Evolutionary conservation across 176 grass and related monocot genomes (phyloP), one percentile per base, ranked within the genome.

Genomic region (Oryza brachyantha): DNA sequence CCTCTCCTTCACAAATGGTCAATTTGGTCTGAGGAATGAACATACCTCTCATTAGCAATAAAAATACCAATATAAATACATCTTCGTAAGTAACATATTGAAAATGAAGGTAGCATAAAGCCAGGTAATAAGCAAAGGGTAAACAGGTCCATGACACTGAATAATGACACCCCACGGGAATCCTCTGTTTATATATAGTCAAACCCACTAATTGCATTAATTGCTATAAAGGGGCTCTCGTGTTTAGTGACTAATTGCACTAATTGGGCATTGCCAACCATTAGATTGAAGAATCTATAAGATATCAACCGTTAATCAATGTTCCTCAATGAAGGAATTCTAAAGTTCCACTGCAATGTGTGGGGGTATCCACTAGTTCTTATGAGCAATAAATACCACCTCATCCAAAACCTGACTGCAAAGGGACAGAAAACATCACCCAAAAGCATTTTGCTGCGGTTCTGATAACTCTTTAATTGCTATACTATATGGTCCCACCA

Each of bases 1-100:
- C 90, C 73, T 93, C 90, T 72, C 96, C 92, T 91, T 99, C 90
- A 95, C 88, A 99, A 79, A 99, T 95, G 64, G 96, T 99, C 68
- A 99, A 46, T 79, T 85, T 89, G 79, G 68, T 93, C 96, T 99
- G 76, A 21, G 59, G 25, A 25, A 68, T 45, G 43, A 76, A 84
- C 45, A 80, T n/a, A 59, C 26, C n/a, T 78, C 8, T 45, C 25
- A 29, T 76, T 65, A 70, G n/a, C 43, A 80, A 84, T 34, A 78
- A 82, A 78, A 12, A 29, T 42, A 50, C 11, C 19, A 54, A 68
- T 61, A 74, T 28, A 24, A 74, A 35, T 67, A 52, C 80, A 29
- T 1, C 21, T 39, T 16, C 25, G 38, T 66, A 5, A 10, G 31
- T 60, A 73, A 60, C 37, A n/a, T 29, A 59, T 54, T 55, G 64